These are phyloP conservation scores for Mycena maculata DNA, from an alignment of 768 basidiomycete species.

Conservation along the genomic window DNA sequence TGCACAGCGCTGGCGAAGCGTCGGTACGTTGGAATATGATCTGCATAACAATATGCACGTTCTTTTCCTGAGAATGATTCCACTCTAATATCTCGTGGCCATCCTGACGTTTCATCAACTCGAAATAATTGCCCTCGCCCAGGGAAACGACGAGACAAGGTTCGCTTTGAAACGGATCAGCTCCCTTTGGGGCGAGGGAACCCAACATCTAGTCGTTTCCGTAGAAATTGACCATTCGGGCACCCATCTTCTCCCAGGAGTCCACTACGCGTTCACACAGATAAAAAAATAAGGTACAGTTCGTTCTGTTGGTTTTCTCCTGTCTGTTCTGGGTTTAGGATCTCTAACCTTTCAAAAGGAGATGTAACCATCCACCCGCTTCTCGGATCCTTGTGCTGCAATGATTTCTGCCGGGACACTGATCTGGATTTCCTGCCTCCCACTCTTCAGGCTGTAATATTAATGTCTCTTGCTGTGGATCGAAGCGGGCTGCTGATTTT, in stretches of 20 bases:
- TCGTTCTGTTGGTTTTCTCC: conserved; percentile 2
- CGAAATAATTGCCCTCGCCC: too few species aligned
- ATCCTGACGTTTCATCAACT: neutral
- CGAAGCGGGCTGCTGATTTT: neutral
- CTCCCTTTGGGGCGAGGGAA: neutral
- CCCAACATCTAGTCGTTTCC: neutral
- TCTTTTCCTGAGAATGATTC: neutral
- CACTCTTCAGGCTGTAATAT: conserved; percentile 73
- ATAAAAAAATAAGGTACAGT: neutral
- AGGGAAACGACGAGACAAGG: neutral
- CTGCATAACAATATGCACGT: neutral
- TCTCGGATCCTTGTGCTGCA: neutral
- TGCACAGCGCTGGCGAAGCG: neutral
- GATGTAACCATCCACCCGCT: neutral
- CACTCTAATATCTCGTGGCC: neutral
- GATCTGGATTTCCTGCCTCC: conserved; percentile 73
- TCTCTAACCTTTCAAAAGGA: neutral
- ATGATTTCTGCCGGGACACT: conserved; percentile 57
- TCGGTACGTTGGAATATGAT: neutral
- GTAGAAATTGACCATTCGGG: neutral
- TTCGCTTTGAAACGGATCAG: conserved; percentile 5
- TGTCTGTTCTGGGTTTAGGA: neutral
- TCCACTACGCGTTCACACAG: conserved; percentile 7
- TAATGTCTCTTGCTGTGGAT: conserved; percentile 38
- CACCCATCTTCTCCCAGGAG: neutral